Evolutionary conservation across 257 asterid genomes (phyloP), one percentile per base, ranked within the genome.

Genomic region (Salvia hispanica): DNA sequence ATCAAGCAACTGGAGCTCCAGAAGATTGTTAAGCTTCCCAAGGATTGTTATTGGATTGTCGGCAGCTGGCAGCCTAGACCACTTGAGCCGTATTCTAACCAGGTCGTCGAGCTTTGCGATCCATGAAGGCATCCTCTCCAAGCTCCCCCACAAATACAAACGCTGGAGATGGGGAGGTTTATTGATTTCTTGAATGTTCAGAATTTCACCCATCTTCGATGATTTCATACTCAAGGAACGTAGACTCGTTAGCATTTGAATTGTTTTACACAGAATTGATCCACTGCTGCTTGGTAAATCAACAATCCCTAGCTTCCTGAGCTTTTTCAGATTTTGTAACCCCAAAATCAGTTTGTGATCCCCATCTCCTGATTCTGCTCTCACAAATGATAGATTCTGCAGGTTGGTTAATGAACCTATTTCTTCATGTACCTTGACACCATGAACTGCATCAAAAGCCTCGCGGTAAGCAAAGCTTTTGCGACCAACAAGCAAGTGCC

Each of bases 1-100:
- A 25, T 74, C 71, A 7, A 74, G 36, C 66, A 74, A 15, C 58
- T 74, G 66, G 40, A 74, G 74, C 74, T 67, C 78, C 34, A 74
- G 21, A 25, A 74, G 58, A 56, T 74, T 60, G 34, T 69, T 63
- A 11, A 74, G 78, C 2, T 61, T n/a, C 59, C 58, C 70, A 67
- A 67, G 70, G 31, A 67, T n/a, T 16, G 44, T 18, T 25, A 74
- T 61, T 43, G 78, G 74, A 10, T 67, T 67, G 16, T 33, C n/a
- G 9, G 3, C 11, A 2, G 34, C 42, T 18, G 34, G 4, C 66
- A 74, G 47, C 64, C 61, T 44, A 28, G 74, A 67, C 74, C 78
- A 67, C 78, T 43, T 60, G 45, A 74, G 78, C 6, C 65, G 70
- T 44, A 74, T 34, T 15, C 54, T 59, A 51, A 40, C 56, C 36